phyloP scores from a whole-genome alignment of 2,329 filamentous ascomycete species.

The Scorias spongiosa region DNA sequence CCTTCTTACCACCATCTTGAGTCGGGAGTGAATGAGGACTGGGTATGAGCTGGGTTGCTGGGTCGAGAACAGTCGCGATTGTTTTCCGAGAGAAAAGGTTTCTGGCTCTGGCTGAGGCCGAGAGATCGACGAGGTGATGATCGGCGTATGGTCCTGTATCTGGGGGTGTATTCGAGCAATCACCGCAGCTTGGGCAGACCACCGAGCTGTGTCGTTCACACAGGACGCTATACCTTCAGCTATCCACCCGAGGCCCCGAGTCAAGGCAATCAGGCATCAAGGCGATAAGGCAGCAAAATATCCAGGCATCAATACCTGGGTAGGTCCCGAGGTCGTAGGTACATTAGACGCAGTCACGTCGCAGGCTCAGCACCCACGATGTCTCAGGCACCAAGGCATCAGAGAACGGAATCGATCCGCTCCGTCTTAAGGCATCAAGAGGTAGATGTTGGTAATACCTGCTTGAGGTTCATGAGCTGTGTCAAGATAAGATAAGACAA shows the following conservation, averaged over 20 bases:
- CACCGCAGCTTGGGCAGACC: not conserved
- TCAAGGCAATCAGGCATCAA: not conserved
- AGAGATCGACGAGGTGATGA: not conserved
- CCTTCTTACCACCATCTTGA: conserved; percentile 11
- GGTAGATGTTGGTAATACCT: too few relatives aligned
- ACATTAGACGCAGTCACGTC: not conserved
- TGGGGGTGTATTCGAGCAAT: not conserved
- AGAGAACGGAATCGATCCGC: not conserved
- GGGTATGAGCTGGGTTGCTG: not conserved
- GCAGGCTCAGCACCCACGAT: too few relatives aligned
- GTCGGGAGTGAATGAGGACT: not conserved
- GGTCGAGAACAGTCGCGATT: not conserved
- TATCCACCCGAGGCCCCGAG: not conserved
- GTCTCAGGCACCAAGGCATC: too few relatives aligned
- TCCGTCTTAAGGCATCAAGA: too few relatives aligned
- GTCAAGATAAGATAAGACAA: too few relatives aligned
- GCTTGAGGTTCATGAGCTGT: too few relatives aligned
- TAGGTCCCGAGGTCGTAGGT: too few relatives aligned
- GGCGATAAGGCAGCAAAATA: not conserved
- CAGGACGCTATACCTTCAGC: not conserved
- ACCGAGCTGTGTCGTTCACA: not conserved
- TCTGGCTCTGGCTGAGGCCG: not conserved
- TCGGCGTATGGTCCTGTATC: not conserved
- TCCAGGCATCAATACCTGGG: not conserved
- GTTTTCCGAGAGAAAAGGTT: not conserved